A percentile compares a stretch with the other conserved stretches of the same genome.
Evolutionary conservation across 2,329 filamentous ascomycete species (phyloP).

Genomic region (Ceratocystis destructans): DNA sequence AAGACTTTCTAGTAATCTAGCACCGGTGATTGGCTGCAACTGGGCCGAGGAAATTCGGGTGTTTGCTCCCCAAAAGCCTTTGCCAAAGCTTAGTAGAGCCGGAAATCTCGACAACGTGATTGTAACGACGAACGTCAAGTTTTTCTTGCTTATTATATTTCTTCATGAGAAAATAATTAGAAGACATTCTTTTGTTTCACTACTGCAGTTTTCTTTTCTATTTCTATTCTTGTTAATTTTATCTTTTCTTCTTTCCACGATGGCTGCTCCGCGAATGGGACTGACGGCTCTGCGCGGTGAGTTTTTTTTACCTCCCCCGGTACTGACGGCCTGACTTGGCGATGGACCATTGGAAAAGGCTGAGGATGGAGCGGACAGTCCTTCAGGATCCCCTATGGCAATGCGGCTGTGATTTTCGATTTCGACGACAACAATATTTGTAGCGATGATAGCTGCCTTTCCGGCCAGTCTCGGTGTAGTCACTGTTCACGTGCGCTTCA

Average conservation of each 20-base stretch:
- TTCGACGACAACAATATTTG: neutral
- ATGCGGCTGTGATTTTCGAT: neutral
- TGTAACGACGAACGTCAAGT: neutral
- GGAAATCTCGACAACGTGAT: constrained; percentile 1
- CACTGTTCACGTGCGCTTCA: neutral
- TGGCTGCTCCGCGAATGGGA: constrained; percentile 46
- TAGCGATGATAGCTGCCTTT: neutral
- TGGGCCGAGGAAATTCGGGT: constrained; percentile 17
- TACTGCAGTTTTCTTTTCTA: neutral
- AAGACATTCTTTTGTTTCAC: neutral
- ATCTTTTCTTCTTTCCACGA: constrained; percentile 25
- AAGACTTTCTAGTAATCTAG: constrained; percentile 15
- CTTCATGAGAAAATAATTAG: neutral
- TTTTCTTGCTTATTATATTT: constrained; percentile 1
- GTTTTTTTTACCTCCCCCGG: constrained; percentile 1
- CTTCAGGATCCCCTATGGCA: neutral
- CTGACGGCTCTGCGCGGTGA: constrained; percentile 44
- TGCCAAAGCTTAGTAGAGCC: constrained; percentile 17
- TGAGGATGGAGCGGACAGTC: neutral
- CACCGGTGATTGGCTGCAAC: constrained; percentile 15
- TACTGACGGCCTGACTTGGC: neutral
- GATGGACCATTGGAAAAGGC: neutral
- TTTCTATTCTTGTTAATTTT: constrained; percentile 1
- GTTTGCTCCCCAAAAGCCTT: constrained; percentile 10
- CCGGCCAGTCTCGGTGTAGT: neutral